phyloP scores from a whole-genome alignment of 495 filamentous ascomycete genomes.

The Lineolata rhizophorae region DNA sequence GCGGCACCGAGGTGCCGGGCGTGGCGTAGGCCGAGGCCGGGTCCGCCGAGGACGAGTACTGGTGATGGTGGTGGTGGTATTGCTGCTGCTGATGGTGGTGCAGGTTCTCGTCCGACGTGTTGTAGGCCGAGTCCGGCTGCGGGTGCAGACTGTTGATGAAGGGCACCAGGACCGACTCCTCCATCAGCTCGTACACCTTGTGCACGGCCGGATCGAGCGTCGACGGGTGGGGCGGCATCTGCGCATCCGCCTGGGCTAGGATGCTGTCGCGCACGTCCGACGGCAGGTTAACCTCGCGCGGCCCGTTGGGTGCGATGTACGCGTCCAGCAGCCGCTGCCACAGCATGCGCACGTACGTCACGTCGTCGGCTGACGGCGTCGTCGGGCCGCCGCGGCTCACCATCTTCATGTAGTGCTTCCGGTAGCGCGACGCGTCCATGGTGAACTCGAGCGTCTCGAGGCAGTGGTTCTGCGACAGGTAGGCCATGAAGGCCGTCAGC shows the following conservation, averaged over 20 bases:
- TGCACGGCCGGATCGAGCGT: constrained; percentile 71
- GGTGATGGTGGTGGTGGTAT: not conserved
- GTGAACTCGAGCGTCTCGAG: constrained; percentile 95
- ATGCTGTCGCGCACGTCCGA: constrained; percentile 64
- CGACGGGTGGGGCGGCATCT: constrained; percentile 53
- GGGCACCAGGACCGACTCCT: constrained; percentile 74
- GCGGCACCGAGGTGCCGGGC: constrained; percentile 7
- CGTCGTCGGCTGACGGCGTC: constrained; percentile 30
- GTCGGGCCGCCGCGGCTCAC: constrained; percentile 22
- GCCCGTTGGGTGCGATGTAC: constrained; percentile 61
- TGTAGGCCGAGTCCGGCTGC: constrained; percentile 8
- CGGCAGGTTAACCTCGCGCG: constrained; percentile 83
- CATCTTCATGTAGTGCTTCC: constrained; percentile 43
- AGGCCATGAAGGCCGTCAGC: constrained; percentile 85
- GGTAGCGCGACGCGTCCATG: constrained; percentile 82
- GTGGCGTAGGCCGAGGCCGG: constrained; percentile 12
- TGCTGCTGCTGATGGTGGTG: constrained; percentile 1
- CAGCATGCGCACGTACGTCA: constrained; percentile 51
- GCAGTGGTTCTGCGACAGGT: constrained; percentile 93
- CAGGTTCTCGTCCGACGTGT: constrained; percentile 9
- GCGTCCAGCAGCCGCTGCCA: constrained; percentile 43
- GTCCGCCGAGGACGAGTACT: not conserved
- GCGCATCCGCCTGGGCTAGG: constrained; percentile 31
- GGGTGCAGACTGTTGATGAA: constrained; percentile 39
- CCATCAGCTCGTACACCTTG: constrained; percentile 89